phyloP scores from a whole-genome alignment of 768 basidiomycete genomes.

The button mushroom (Agaricus bisporus) region DNA sequence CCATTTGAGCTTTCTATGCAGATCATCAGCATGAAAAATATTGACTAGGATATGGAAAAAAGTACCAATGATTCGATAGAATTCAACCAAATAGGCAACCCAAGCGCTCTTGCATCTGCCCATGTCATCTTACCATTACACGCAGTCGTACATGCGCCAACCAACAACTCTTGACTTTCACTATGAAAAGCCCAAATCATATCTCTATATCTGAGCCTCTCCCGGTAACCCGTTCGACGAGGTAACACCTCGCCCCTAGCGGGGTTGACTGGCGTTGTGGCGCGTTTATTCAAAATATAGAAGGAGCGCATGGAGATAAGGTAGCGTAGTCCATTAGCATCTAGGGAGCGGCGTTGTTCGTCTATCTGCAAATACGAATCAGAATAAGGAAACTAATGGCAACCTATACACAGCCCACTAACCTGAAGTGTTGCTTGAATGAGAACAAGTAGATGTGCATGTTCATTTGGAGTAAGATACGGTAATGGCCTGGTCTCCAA shows the following conservation, averaged over 20 bases:
- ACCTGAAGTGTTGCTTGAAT: slow-evolving; percentile 88
- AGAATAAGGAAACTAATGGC: background rate
- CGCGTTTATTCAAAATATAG: slow-evolving; percentile 73
- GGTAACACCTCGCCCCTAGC: slow-evolving; percentile 33
- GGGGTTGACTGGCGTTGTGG: slow-evolving; percentile 26
- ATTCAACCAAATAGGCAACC: slow-evolving; percentile 83
- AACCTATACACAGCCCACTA: slow-evolving; percentile 7
- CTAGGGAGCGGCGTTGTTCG: slow-evolving; percentile 84
- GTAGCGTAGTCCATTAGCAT: slow-evolving; percentile 90
- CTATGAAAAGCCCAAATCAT: slow-evolving; percentile 98
- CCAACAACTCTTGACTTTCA: slow-evolving; percentile 82
- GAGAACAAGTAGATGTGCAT: slow-evolving; percentile 75
- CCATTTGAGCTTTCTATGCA: slow-evolving; percentile 70
- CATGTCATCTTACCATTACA: slow-evolving; percentile 87
- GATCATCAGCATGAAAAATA: slow-evolving; percentile 2
- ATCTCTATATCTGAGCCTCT: slow-evolving; percentile 86
- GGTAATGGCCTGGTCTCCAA: slow-evolving; percentile 62
- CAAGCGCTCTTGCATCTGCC: slow-evolving; percentile 82
- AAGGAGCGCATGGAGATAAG: slow-evolving; percentile 90
- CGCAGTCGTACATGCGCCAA: slow-evolving; percentile 61
- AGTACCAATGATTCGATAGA: slow-evolving; percentile 75
- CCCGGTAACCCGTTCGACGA: slow-evolving; percentile 51
- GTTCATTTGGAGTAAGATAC: slow-evolving; percentile 73
- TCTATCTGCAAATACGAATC: slow-evolving; percentile 53
- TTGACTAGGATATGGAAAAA: background rate